phyloP scores from a whole-genome alignment of 345 rosid genomes.

The Eucalyptus erythrocorys region DNA sequence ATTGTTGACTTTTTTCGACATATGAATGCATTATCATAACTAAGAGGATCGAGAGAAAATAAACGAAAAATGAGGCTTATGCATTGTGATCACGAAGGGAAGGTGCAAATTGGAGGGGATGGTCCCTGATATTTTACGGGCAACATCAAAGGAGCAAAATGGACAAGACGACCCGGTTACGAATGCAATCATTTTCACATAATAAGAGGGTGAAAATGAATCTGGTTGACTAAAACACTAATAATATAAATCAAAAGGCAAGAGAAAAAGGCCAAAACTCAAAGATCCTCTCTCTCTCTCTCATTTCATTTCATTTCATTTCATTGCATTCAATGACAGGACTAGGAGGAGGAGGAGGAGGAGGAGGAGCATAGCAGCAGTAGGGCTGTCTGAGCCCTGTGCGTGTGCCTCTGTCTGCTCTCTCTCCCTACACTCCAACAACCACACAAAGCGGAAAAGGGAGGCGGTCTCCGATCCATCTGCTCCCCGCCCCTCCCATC shows the following conservation, averaged over 20 bases:
- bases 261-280: not conserved
- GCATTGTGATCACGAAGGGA: not conserved
- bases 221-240: not conserved
- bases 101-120: not conserved
- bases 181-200: not conserved
- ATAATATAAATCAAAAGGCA: not conserved
- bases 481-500: not conserved
- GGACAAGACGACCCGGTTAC: not conserved
- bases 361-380: not conserved
- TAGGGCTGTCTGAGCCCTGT: not conserved
- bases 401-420: not conserved
- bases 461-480: not conserved
- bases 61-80: not conserved
- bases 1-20: not conserved
- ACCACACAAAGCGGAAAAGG: not conserved
- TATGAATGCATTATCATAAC: accelerated
- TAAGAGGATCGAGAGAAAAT: not conserved
- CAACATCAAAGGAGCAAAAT: not conserved
- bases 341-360: not conserved
- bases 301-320: too few relatives aligned
- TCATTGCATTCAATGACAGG: not conserved
- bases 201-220: not conserved
- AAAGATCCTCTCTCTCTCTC: not conserved
- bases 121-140: not conserved
- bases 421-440: not conserved